phyloP scores from a whole-genome alignment of 345 rosid species.

The Citrus hindsii region DNA sequence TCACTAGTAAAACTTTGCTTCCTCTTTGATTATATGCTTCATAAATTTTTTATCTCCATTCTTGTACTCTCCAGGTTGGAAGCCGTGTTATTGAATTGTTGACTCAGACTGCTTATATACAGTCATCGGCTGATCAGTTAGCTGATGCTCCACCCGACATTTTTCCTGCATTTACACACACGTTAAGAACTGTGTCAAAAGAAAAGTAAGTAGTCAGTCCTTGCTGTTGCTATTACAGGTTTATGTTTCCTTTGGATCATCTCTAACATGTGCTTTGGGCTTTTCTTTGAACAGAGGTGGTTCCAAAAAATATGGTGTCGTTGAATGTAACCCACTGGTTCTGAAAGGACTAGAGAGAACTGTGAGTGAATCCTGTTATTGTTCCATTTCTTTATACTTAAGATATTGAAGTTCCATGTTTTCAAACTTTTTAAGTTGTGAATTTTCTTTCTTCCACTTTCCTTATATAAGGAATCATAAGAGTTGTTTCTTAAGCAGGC shows the following conservation, averaged over 20 bases:
- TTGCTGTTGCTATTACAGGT: slow-evolving; percentile 10
- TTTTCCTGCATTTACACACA: slow-evolving; percentile 91
- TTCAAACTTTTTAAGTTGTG: not conserved
- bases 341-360: slow-evolving; percentile 83
- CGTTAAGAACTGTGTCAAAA: slow-evolving; percentile 43
- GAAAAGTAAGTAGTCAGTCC: slow-evolving; percentile 47
- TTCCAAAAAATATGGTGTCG: slow-evolving; percentile 75
- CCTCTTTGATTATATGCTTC: not conserved
- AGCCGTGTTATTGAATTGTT: slow-evolving; percentile 84
- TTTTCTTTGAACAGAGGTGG: slow-evolving; percentile 43
- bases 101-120: slow-evolving; percentile 79
- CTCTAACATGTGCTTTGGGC: slow-evolving; percentile 10
- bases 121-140: slow-evolving; percentile 63
- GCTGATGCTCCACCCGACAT: slow-evolving; percentile 72
- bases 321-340: slow-evolving; percentile 78
- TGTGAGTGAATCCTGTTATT: slow-evolving; percentile 48
- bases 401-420: not conserved
- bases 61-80: slow-evolving; percentile 65
- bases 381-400: not conserved
- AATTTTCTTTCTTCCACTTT: not conserved
- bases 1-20: slow-evolving; percentile 1
- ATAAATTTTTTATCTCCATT: slow-evolving; percentile 7
- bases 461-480: not conserved
- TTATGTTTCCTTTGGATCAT: not conserved
- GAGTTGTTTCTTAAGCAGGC: slow-evolving; percentile 55